phyloP scores from a whole-genome alignment of 2,329 filamentous ascomycete species.

The Ilyonectria sp. region DNA sequence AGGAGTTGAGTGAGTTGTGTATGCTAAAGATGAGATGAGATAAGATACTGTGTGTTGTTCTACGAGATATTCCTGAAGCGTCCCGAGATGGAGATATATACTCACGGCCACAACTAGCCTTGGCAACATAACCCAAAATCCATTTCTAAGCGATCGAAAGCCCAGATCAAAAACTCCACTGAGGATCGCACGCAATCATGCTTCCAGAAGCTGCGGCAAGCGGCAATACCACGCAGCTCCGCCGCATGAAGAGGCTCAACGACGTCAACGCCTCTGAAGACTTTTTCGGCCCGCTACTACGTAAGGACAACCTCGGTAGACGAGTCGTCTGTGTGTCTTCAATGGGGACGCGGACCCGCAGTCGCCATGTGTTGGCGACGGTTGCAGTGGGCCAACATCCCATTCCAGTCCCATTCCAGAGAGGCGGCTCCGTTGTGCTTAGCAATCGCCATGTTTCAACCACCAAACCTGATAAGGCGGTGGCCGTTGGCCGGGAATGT shows the following conservation, averaged over 20 bases:
- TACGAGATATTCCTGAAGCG: neutral
- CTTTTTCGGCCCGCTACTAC: conserved; percentile 2
- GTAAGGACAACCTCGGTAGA: neutral
- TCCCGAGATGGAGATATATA: neutral
- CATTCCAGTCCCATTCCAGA: neutral
- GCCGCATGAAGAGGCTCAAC: neutral
- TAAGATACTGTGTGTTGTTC: neutral
- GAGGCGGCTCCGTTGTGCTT: neutral
- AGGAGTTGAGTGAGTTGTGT: neutral
- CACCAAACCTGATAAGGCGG: neutral
- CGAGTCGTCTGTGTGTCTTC: neutral
- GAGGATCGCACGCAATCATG: neutral
- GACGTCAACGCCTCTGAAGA: neutral
- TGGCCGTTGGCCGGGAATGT: neutral
- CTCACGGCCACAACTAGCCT: neutral
- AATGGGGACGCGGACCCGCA: neutral
- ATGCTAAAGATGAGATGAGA: neutral
- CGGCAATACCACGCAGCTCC: neutral
- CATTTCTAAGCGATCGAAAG: neutral
- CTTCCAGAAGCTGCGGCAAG: neutral
- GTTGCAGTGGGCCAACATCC: neutral
- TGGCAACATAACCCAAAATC: neutral
- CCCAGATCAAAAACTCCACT: neutral
- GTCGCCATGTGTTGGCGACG: neutral
- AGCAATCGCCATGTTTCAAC: neutral